Evolutionary conservation across 192 early-diverging fungal genomes (phyloP).

Genomic region (Podila epigama): DNA sequence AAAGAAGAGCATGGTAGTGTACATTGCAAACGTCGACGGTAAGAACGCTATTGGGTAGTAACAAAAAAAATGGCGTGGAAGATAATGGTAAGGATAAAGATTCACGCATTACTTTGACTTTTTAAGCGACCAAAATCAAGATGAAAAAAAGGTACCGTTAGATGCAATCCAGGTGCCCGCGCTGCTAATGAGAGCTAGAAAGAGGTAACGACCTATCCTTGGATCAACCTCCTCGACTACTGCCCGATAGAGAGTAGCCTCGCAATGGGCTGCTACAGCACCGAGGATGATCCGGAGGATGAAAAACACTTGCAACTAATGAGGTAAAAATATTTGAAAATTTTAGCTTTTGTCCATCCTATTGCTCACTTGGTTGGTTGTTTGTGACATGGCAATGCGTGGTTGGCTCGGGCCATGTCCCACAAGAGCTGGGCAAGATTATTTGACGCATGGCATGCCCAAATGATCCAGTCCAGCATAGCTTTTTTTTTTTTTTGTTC

Average conservation of each 20-base stretch:
- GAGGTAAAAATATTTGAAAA: neutral
- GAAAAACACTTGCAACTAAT: constrained; percentile 79
- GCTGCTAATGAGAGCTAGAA: constrained; percentile 67
- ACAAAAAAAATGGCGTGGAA: neutral
- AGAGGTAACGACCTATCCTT: constrained; percentile 71
- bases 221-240: constrained; percentile 68
- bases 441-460: neutral
- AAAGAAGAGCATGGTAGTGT: constrained; percentile 76
- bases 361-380: neutral
- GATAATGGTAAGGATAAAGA: constrained; percentile 2
- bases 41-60: constrained; percentile 65
- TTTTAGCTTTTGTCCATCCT: neutral
- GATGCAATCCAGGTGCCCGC: constrained; percentile 91
- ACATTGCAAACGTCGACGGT: constrained; percentile 96
- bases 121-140: neutral
- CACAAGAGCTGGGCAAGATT: neutral
- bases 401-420: constrained; percentile 12
- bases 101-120: neutral
- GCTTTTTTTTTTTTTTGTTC: no score
- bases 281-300: constrained; percentile 70
- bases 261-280: constrained; percentile 67
- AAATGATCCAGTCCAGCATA: no score
- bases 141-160: constrained; percentile 57
- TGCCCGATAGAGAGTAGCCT: constrained; percentile 72
- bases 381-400: neutral